Evolutionary conservation across 805 yeast genomes (phyloP).

Genomic region (Wickerhamiella azyma): DNA sequence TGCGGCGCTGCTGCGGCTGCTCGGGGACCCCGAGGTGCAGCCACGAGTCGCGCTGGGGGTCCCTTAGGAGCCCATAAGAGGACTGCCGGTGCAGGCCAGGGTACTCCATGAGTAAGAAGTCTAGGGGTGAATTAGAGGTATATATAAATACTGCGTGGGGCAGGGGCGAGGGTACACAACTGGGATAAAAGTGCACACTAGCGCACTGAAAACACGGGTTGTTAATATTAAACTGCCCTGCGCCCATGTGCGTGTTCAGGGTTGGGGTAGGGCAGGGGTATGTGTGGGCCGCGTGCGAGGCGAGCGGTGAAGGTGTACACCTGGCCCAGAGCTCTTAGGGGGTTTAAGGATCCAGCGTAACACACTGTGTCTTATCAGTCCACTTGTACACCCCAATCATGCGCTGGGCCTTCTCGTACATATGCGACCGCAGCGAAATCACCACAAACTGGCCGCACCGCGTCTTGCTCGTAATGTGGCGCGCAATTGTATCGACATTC

Average conservation of each 20-base stretch:
- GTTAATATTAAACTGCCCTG: too few relatives aligned
- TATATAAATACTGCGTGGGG: too few relatives aligned
- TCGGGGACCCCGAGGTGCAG: slow-evolving; percentile 25
- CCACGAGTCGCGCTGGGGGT: background rate
- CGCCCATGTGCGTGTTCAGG: slow-evolving; percentile 13
- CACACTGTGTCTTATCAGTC: slow-evolving; percentile 77
- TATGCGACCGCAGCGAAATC: slow-evolving; percentile 86
- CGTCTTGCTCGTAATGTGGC: slow-evolving; percentile 88
- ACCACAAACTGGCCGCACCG: slow-evolving; percentile 94
- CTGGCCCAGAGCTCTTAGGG: too few relatives aligned
- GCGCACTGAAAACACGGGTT: too few relatives aligned
- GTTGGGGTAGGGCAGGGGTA: slow-evolving; percentile 16
- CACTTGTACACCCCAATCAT: slow-evolving; percentile 92
- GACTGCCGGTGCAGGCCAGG: slow-evolving; percentile 12
- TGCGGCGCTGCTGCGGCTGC: slow-evolving; percentile 1
- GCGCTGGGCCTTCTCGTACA: slow-evolving; percentile 93
- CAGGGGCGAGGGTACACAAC: too few relatives aligned
- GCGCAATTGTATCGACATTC: slow-evolving; percentile 94
- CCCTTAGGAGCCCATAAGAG: background rate
- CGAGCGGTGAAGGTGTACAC: too few relatives aligned
- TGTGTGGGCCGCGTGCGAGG: too few relatives aligned
- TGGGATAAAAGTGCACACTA: too few relatives aligned
- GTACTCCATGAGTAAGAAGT: slow-evolving; percentile 4
- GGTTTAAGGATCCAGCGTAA: slow-evolving; percentile 34
- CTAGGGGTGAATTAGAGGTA: slow-evolving; percentile 9